Evolutionary conservation across 306 rosid species (phyloP), one percentile per base, ranked within the genome.

Genomic region (Pueraria montana): DNA sequence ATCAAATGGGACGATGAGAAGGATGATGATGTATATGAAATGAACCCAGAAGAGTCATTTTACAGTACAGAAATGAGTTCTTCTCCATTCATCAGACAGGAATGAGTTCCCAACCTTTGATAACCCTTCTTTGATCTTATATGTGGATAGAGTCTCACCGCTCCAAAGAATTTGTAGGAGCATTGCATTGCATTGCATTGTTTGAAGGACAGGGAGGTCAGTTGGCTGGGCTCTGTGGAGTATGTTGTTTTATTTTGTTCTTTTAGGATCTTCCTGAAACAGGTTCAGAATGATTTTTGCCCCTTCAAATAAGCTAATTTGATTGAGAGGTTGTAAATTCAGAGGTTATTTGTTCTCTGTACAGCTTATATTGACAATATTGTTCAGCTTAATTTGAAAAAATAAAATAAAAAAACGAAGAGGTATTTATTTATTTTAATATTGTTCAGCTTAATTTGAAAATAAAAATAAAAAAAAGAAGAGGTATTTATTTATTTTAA

Each of bases 1-100:
- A 88, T 94, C 67, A 92, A 85, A 83, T 94, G 98, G 98, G 90
- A 91, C 78, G 98, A 91, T 76, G 95, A 92, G 85, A 94, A 92
- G 82, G 87, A 86, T 77, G 95, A 92, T 5, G 90, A 87, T 53
- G 24, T 88, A 63, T 91, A 84, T 67, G 94, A 87, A 58, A 76
- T 81, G 30, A 74, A 78, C 49, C 89, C 56, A 20, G 98, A 92
- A 4, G 98, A 94, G 56, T 94, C 98, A 56, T 91, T 87, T 81
- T 94, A 89, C 87, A 89, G 93, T 68, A 92, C 97, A 36, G 97
- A 92, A 81, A 74, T 79, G 85, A 91, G 97, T 78, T 87, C 90
- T 32, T 87, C 95, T 49, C 97, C 93, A 3, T 58, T 66, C 32
- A 18, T 87, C 68, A 84, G 93, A 82, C 90, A 87, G 62, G 97